Base-by-base conservation (phyloP, 805 yeast genomes). In the Naumovozyma dairenensis region DNA sequence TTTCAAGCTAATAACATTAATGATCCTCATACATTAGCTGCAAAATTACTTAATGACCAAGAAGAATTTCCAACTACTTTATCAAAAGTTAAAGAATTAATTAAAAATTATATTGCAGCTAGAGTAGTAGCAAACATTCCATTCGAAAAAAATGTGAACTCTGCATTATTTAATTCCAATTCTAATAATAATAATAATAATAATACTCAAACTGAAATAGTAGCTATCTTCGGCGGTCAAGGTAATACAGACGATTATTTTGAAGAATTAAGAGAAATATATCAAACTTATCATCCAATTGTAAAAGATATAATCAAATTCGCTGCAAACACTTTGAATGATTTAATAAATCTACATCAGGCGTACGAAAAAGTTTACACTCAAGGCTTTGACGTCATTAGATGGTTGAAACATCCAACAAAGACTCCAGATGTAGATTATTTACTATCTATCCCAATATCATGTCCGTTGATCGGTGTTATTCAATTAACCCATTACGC, bases 191-290 rank as follows among this genome's bases (percentile, higher is more conserved):
- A 69, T 34, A n/a, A n/a, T n/a, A n/a, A n/a, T n/a, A 54, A 65
- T 33, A 67, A 68, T 38, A 63, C 68, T 27, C 62, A 69, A 32
- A 83, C 87, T 29, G 66, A 69, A 40, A 61, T 87, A 36, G 75
- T 72, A 39, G 94, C 96, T 43, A 77, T 92, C 47, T 92, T 89
- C 52, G 98, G 99, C 58, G 99, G 99, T 53, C 99, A 92, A 68
- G 99, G 99, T 63, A 89, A 85, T 67, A 79, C 94, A 34, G 97
- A 92, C 57, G 96, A 92, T 59, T 92, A 85, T 67, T 92, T 92
- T 50, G 96, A 87, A 58, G 99, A 92, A 67, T 73, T 92, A 57
- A 77, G 94, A 59, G 93, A 85, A 45, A 59, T 87, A 39, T 80
- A 82, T 67, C 65, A 73, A 44, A 70, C 77, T 38, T 92, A 92